phyloP scores from a whole-genome alignment of 2,329 filamentous ascomycete species.

The Ceratocystis albifundus region DNA sequence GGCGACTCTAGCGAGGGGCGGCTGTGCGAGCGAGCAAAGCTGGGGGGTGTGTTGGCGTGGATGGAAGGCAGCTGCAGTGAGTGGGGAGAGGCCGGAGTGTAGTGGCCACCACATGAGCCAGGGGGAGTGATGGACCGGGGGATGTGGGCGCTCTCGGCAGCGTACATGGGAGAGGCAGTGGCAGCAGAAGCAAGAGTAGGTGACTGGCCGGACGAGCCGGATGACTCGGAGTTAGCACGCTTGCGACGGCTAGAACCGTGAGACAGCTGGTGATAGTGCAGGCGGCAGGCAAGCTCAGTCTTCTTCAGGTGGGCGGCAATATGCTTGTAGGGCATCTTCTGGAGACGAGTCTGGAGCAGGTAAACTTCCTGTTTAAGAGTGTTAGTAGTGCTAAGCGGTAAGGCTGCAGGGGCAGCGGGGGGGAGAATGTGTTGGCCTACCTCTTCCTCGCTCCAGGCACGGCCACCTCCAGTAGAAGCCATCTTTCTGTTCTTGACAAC shows the following conservation, averaged over 20 bases:
- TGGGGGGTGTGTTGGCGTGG: constrained; percentile 26
- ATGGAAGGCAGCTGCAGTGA: constrained; percentile 45
- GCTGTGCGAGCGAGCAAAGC: constrained; percentile 14
- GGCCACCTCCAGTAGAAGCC: constrained; percentile 59
- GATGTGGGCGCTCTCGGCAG: constrained; percentile 32
- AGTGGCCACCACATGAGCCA: constrained; percentile 36
- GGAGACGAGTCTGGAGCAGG: constrained; percentile 68
- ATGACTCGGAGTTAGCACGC: constrained; percentile 59
- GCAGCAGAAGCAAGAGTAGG: constrained; percentile 39
- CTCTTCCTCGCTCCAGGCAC: constrained; percentile 80
- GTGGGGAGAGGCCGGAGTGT: constrained; percentile 28
- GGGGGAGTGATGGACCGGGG: constrained; percentile 41
- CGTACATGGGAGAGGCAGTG: constrained; percentile 36
- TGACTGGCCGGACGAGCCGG: constrained; percentile 45
- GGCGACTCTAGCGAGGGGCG: constrained; percentile 32
- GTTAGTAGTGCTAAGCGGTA: neutral
- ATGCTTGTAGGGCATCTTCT: constrained; percentile 87
- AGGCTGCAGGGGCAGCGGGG: neutral
- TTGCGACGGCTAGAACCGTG: constrained; percentile 72
- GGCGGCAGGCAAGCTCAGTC: constrained; percentile 74
- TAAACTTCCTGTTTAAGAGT: constrained; percentile 58
- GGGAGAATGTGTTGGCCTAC: constrained; percentile 38
- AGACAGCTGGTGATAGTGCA: constrained; percentile 78
- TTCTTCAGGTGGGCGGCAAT: constrained; percentile 78
- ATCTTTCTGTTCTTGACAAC: constrained; percentile 56